Conservation (phyloP, 192 early-diverging fungal genomes). For the Chytriomyces hyalinus region DNA sequence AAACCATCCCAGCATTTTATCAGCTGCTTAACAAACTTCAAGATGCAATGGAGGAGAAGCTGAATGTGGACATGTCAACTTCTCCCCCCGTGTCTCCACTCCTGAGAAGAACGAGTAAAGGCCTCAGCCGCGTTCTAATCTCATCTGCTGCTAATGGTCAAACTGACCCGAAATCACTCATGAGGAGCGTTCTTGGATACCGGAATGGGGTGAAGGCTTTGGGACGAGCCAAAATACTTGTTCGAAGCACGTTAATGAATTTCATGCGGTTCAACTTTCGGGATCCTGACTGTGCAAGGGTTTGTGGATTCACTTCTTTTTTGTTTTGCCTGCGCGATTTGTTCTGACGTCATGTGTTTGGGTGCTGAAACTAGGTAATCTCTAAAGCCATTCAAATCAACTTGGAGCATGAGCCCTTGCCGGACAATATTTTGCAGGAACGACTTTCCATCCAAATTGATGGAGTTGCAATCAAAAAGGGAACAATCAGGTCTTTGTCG, state of each 20-base stretch:
- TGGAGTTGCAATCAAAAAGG: slow-evolving; percentile 46
- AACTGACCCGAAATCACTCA: not conserved
- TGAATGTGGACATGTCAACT: slow-evolving; percentile 27
- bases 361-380: slow-evolving; percentile 19
- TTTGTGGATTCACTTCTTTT: not conserved
- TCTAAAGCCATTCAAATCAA: slow-evolving; percentile 34
- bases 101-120: not conserved
- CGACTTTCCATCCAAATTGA: slow-evolving; percentile 24
- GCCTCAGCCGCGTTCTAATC: not conserved
- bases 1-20: slow-evolving; percentile 66
- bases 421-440: slow-evolving; percentile 16
- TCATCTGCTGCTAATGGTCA: slow-evolving; percentile 11
- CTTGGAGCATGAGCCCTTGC: slow-evolving; percentile 16
- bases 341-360: too few species aligned
- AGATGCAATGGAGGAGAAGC: slow-evolving; percentile 64
- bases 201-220: slow-evolving; percentile 4
- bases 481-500: slow-evolving; percentile 47
- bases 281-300: slow-evolving; percentile 53
- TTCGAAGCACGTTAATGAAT: slow-evolving; percentile 6
- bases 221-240: not conserved
- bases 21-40: slow-evolving; percentile 53
- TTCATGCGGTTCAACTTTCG: slow-evolving; percentile 54
- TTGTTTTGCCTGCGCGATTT: slow-evolving; percentile 7
- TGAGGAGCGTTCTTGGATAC: slow-evolving; percentile 7
- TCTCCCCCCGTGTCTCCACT: slow-evolving; percentile 18